These are phyloP conservation scores for Avena eriantha DNA, from an alignment of 176 grass and related monocot genomes.

Conservation along the genomic window DNA sequence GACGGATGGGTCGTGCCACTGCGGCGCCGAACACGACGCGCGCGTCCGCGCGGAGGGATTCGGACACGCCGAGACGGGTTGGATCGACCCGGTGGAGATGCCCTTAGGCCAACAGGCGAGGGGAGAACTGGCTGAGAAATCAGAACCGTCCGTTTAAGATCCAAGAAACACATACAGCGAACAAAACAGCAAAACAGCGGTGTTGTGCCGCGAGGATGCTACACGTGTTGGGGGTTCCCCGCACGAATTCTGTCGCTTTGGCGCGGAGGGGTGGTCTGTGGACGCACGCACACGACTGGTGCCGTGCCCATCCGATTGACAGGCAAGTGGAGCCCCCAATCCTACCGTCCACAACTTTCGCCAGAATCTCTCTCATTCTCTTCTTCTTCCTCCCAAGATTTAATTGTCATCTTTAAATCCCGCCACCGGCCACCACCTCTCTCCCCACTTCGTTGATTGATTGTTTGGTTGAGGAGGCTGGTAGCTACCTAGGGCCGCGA, in stretches of 20 bases:
- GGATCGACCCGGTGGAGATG: no score
- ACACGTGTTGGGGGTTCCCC: neutral
- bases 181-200: constrained; percentile 21
- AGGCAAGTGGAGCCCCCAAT: neutral
- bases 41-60: no score
- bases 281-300: neutral
- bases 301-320: constrained; percentile 13
- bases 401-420: constrained; percentile 23
- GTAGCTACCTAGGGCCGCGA: neutral
- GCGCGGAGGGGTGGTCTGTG: neutral
- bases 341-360: constrained; percentile 25
- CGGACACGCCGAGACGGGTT: no score
- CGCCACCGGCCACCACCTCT: neutral
- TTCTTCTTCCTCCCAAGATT: neutral
- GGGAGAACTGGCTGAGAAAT: neutral
- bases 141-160: neutral
- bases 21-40: no score
- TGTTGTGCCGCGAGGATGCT: neutral
- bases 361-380: constrained; percentile 10
- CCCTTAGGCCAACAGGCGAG: no score
- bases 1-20: no score
- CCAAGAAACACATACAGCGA: neutral
- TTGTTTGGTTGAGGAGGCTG: neutral
- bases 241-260: neutral
- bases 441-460: neutral